Base-by-base conservation (phyloP, 345 rosid species). In the Melaleuca alternifolia region DNA sequence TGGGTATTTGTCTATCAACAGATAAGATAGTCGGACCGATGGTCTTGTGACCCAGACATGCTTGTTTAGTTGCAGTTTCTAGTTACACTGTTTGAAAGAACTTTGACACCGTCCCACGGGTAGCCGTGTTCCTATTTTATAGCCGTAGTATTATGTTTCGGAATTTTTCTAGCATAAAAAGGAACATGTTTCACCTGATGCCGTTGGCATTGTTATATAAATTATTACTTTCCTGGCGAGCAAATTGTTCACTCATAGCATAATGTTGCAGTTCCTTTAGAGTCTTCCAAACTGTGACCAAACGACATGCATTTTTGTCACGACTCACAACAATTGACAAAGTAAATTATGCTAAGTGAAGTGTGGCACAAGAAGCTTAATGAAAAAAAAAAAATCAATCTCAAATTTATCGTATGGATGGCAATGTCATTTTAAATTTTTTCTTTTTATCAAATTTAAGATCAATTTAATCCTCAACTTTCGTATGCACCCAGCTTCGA, bases 361-460 rank as follows among this genome's bases (percentile, higher is more conserved):
- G 6, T 16, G 46, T 10, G 12, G 79, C 76, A 4, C 46, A 11
- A 9, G 79, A 0, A 18, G 7, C 46, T 33, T 23, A 37, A 9
- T 71, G 4, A 12, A 9, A 33, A 71, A 33, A 33, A 5, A 0
- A 7, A 1, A 33, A 9, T 33, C 6, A 18, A 4, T 71, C 0
- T 3, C 0, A 18, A 18, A 37, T 1, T 71, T 18, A 10, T 5
- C 18, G 6, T 5, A 71, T 0, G 0, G 0, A 0, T 5, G 10
- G 2, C 7, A 5, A 18, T 71, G 18, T 0, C 0, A 0, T 71
- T 1, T 2, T 1, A 56, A 56, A 56, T 1, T 10, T 54, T 54
- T 8, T 4, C 1, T 8, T 54, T 24, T 6, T 56, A 6, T 3
- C n/a, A n/a, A n/a, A n/a, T n/a, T n/a, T n/a, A n/a, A n/a, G n/a